These are phyloP conservation scores for Antrodiella citrinella DNA, from an alignment of 768 basidiomycete species.

Conservation along the genomic window DNA sequence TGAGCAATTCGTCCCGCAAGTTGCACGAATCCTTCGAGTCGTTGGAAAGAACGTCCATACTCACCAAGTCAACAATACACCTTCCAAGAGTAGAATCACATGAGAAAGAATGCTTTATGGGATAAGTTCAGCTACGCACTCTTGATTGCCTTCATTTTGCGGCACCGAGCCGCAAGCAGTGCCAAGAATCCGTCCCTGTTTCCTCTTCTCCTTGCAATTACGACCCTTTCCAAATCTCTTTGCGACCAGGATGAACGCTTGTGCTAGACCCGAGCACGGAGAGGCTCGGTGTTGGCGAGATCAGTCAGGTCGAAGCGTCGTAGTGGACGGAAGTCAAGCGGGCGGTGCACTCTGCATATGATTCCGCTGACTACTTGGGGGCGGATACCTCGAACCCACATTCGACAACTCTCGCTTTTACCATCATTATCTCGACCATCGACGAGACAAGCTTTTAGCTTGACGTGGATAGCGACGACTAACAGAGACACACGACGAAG, in stretches of 20 bases:
- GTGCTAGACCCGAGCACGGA: neutral
- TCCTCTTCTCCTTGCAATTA: neutral
- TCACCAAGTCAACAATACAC: conserved; percentile 62
- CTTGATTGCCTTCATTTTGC: conserved; percentile 60
- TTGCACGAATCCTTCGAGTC: too few relatives aligned
- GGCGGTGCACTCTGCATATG: too few relatives aligned
- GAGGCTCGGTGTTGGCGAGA: neutral
- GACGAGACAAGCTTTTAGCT: too few relatives aligned
- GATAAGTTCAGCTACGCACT: conserved; percentile 27
- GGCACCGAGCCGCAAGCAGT: neutral
- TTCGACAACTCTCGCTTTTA: conserved; percentile 6
- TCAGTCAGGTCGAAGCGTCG: neutral
- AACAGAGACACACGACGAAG: neutral
- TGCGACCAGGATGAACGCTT: neutral
- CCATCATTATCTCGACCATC: neutral
- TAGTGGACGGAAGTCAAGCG: neutral
- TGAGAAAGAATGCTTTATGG: conserved; percentile 4
- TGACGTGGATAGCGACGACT: neutral
- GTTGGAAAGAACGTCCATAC: too few relatives aligned
- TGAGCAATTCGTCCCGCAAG: too few relatives aligned
- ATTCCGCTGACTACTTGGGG: neutral
- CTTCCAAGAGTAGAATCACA: conserved; percentile 24
- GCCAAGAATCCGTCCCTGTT: neutral
- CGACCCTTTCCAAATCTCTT: neutral
- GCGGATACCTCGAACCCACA: conserved; percentile 6